phyloP scores from a whole-genome alignment of 768 basidiomycete genomes.

The Leucosporidium scottii region DNA sequence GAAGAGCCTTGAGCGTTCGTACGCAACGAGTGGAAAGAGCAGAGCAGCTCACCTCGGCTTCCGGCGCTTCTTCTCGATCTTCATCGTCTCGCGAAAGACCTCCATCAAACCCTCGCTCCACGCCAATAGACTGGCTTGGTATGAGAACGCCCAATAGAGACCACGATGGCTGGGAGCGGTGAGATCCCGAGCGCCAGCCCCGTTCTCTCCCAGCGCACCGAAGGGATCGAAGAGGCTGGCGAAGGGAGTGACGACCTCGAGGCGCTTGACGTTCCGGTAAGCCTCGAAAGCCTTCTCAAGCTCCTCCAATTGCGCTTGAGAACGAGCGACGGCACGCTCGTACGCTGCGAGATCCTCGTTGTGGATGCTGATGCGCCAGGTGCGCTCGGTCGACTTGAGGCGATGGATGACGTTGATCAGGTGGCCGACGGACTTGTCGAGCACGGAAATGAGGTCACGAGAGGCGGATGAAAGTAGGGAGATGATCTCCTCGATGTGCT shows the following conservation, averaged over 20 bases:
- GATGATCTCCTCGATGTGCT: slow-evolving; percentile 30
- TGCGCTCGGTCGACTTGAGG: slow-evolving; percentile 21
- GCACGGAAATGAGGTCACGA: slow-evolving; percentile 2
- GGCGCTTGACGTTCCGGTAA: slow-evolving; percentile 17
- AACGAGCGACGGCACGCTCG: slow-evolving; percentile 1
- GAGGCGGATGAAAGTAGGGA: slow-evolving; percentile 11
- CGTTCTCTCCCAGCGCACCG: background rate
- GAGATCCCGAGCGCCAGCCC: background rate
- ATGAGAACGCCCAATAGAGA: slow-evolving; percentile 23
- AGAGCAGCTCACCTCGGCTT: background rate
- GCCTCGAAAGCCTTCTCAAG: slow-evolving; percentile 1
- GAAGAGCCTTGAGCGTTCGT: background rate
- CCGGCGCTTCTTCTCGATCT: slow-evolving; percentile 21
- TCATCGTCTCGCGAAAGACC: slow-evolving; percentile 9
- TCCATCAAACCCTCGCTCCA: slow-evolving; percentile 27
- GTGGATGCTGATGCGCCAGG: background rate
- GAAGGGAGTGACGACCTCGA: slow-evolving; percentile 28
- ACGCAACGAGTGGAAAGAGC: no score
- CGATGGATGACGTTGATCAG: slow-evolving; percentile 23
- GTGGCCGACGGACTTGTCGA: slow-evolving; percentile 7
- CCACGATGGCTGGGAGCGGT: slow-evolving; percentile 24
- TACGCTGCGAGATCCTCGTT: slow-evolving; percentile 1
- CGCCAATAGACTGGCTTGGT: slow-evolving; percentile 1
- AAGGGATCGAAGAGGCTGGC: slow-evolving; percentile 23
- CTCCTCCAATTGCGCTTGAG: slow-evolving; percentile 1